These are phyloP conservation scores for Sporormia fimetaria DNA, from an alignment of 495 filamentous ascomycete species.

Conservation along the genomic window DNA sequence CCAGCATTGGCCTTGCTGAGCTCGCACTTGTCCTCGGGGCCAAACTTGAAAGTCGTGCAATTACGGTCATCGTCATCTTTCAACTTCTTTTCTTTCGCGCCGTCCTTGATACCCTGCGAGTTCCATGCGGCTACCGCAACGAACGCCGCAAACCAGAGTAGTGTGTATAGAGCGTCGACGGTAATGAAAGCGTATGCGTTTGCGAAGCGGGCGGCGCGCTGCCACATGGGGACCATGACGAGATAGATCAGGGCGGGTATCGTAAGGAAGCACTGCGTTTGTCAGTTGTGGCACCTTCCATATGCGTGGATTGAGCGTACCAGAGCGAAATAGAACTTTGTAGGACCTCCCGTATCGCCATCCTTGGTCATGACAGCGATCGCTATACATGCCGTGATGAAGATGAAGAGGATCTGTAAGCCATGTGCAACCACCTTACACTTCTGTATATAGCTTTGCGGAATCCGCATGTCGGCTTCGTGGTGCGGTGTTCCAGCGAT, in stretches of 20 bases:
- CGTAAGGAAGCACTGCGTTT: constrained; percentile 66
- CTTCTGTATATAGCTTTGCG: constrained; percentile 39
- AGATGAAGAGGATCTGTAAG: constrained; percentile 53
- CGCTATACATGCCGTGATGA: constrained; percentile 60
- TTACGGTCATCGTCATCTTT: constrained; percentile 33
- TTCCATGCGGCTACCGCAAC: constrained; percentile 64
- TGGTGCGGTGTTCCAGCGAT: not conserved
- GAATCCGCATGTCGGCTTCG: constrained; percentile 27
- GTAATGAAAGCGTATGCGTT: constrained; percentile 72
- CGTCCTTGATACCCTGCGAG: constrained; percentile 30
- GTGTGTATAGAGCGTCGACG: constrained; percentile 58
- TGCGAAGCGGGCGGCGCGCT: constrained; percentile 65
- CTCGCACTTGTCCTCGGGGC: constrained; percentile 47
- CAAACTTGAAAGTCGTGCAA: constrained; percentile 43
- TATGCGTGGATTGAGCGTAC: constrained; percentile 39
- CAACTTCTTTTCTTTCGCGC: constrained; percentile 27
- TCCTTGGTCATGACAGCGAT: constrained; percentile 60
- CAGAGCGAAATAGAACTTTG: constrained; percentile 65
- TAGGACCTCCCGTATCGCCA: constrained; percentile 53
- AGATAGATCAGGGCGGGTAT: constrained; percentile 76
- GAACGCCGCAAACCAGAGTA: constrained; percentile 81
- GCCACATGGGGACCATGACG: constrained; percentile 70
- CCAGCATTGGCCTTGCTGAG: constrained; percentile 69
- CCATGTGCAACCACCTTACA: constrained; percentile 47
- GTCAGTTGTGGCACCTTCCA: not conserved